Evolutionary conservation across 2,329 filamentous ascomycete species (phyloP).

Genomic region (Thelonectria blattea): DNA sequence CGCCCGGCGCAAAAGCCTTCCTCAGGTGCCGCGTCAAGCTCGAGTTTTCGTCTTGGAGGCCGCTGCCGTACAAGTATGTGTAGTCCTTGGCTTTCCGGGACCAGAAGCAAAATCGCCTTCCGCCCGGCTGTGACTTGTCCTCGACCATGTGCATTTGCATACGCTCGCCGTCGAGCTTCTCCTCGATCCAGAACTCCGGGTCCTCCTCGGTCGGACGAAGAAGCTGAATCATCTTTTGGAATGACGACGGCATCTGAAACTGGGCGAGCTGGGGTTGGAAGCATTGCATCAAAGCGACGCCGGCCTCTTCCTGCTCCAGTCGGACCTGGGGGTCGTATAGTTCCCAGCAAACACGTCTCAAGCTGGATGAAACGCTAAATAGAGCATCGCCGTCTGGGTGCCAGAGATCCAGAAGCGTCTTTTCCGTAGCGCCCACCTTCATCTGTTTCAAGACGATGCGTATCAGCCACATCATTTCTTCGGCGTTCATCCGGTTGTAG

Average conservation of each 20-base stretch:
- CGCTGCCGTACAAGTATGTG: conserved; percentile 87
- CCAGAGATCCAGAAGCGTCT: conserved; percentile 84
- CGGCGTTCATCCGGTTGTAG: conserved; percentile 89
- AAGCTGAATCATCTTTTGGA: conserved; percentile 78
- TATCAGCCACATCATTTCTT: conserved; percentile 93
- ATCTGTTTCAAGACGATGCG: conserved; percentile 86
- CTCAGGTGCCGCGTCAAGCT: conserved; percentile 82
- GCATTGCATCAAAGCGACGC: conserved; percentile 86
- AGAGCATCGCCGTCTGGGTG: conserved; percentile 78
- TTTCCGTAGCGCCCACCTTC: conserved; percentile 80
- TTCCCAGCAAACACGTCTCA: conserved; percentile 94
- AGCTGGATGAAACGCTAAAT: conserved; percentile 89
- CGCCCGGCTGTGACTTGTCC: conserved; percentile 71
- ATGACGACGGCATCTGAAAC: conserved; percentile 80
- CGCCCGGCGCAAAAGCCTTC: conserved; percentile 76
- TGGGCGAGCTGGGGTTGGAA: conserved; percentile 96
- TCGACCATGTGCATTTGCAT: conserved; percentile 95
- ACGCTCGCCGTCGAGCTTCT: conserved; percentile 94
- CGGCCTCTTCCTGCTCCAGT: conserved; percentile 75
- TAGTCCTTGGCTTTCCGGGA: conserved; percentile 97
- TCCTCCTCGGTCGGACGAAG: conserved; percentile 72
- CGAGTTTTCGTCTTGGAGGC: conserved; percentile 74
- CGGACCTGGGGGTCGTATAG: conserved; percentile 75
- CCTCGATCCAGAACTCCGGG: conserved; percentile 91
- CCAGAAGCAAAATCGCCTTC: conserved; percentile 84